These are phyloP conservation scores for Malus hybrid DNA, from an alignment of 331 rosid genomes.

Conservation along the genomic window DNA sequence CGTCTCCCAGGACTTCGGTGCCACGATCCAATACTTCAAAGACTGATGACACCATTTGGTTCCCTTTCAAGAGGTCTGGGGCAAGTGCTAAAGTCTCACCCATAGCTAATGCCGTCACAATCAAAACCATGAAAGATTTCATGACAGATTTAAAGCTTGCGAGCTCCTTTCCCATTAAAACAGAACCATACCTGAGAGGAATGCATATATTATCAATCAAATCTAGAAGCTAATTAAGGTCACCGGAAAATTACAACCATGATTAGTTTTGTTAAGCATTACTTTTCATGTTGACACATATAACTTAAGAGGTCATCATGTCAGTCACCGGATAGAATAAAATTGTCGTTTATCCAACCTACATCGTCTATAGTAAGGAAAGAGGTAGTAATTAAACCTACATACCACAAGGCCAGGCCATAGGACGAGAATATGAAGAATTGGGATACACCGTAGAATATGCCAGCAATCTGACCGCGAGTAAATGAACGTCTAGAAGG, in stretches of 20 bases:
- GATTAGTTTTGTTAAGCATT: no score
- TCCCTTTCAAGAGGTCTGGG: constrained; percentile 92
- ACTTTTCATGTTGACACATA: no score
- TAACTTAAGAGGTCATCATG: no score
- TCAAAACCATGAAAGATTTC: constrained; percentile 91
- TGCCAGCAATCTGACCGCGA: constrained; percentile 91
- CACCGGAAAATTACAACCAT: no score
- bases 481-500: constrained; percentile 72
- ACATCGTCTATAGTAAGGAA: background rate
- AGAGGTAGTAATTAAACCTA: background rate
- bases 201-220: no score
- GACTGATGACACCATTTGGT: constrained; percentile 92
- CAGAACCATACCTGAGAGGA: constrained; percentile 80
- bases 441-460: constrained; percentile 78
- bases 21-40: constrained; percentile 74
- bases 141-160: constrained; percentile 82
- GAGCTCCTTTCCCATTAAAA: constrained; percentile 82
- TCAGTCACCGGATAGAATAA: background rate
- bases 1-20: constrained; percentile 50
- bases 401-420: constrained; percentile 94
- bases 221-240: no score
- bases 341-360: background rate
- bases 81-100: constrained; percentile 88
- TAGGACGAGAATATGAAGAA: constrained; percentile 96
- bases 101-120: constrained; percentile 89